Conservation (phyloP, 352 stramenopile species). For the Globisporangium lucens region DNA sequence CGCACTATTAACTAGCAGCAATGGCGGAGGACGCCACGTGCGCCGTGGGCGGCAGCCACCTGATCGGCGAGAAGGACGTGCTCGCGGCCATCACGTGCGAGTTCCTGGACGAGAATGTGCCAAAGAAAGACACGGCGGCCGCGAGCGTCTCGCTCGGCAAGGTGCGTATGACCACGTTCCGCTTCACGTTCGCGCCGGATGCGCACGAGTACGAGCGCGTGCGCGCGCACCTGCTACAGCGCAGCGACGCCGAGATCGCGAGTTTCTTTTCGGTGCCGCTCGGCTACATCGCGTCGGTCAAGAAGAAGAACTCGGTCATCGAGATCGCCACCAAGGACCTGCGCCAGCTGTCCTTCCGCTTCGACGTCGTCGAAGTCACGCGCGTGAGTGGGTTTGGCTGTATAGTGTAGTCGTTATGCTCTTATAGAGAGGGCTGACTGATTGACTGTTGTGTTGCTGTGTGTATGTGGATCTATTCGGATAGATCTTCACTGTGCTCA, state of each 20-base stretch:
- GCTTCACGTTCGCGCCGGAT: constrained; percentile 78
- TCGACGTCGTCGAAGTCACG: constrained; percentile 68
- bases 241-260: constrained; percentile 61
- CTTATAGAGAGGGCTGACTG: not conserved
- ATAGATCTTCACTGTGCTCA: constrained; percentile 75
- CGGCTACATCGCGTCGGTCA: constrained; percentile 69
- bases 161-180: constrained; percentile 84
- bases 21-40: constrained; percentile 30
- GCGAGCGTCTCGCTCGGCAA: constrained; percentile 59
- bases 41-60: constrained; percentile 26
- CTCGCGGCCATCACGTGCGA: constrained; percentile 71
- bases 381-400: constrained; percentile 27
- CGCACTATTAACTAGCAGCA: not conserved
- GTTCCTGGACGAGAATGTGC: constrained; percentile 59
- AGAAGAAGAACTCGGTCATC: constrained; percentile 77
- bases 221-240: constrained; percentile 47
- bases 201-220: constrained; percentile 53
- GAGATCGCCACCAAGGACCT: constrained; percentile 81
- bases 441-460: not conserved
- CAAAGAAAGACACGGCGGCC: constrained; percentile 56
- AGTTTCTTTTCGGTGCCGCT: constrained; percentile 77
- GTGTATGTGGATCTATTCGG: not conserved
- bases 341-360: constrained; percentile 71
- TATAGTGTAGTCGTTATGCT: not conserved
- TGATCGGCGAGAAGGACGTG: constrained; percentile 76